Conservation (phyloP, 192 early-diverging fungal genomes). For the Coemansia sp. region DNA sequence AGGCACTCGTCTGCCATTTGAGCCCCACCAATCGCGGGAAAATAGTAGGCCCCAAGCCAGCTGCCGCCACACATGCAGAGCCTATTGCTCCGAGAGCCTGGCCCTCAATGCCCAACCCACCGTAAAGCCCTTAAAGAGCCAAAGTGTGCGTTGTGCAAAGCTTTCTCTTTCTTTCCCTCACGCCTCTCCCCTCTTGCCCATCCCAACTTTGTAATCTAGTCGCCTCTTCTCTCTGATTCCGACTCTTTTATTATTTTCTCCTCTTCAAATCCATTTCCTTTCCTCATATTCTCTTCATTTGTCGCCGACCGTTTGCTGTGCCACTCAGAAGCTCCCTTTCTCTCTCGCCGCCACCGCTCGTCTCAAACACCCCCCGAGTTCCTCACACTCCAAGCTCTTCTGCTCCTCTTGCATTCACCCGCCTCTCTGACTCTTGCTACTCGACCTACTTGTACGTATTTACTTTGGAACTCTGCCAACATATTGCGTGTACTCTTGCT, state of each 20-base stretch:
- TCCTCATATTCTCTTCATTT: conserved; percentile 6
- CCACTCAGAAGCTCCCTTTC: background rate
- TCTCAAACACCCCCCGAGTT: conserved; percentile 8
- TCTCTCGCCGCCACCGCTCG: conserved; percentile 3
- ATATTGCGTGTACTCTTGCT: conserved; percentile 3
- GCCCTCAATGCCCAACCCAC: background rate
- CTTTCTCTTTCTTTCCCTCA: conserved; percentile 10
- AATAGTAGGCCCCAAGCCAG: conserved; percentile 1
- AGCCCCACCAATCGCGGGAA: background rate
- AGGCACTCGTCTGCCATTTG: background rate
- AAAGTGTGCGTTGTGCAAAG: conserved; percentile 2
- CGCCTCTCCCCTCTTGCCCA: conserved; percentile 10
- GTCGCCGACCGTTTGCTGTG: conserved; percentile 13
- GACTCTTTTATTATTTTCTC: conserved; percentile 1
- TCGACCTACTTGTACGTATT: conserved; percentile 14
- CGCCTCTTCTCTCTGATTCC: conserved; percentile 18
- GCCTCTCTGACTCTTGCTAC: background rate
- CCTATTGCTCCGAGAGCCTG: conserved; percentile 2
- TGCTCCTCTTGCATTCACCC: conserved; percentile 14
- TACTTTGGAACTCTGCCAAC: background rate
- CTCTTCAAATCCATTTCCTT: conserved; percentile 4
- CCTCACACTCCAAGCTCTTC: background rate
- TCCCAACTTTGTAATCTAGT: conserved; percentile 36
- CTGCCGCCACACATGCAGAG: background rate
- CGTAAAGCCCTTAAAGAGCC: conserved; percentile 3